A percentile compares a stretch with the other conserved stretches of the same genome.
Evolutionary conservation across 768 basidiomycete species (phyloP).

Genomic region (Rhizopogon vulgaris): DNA sequence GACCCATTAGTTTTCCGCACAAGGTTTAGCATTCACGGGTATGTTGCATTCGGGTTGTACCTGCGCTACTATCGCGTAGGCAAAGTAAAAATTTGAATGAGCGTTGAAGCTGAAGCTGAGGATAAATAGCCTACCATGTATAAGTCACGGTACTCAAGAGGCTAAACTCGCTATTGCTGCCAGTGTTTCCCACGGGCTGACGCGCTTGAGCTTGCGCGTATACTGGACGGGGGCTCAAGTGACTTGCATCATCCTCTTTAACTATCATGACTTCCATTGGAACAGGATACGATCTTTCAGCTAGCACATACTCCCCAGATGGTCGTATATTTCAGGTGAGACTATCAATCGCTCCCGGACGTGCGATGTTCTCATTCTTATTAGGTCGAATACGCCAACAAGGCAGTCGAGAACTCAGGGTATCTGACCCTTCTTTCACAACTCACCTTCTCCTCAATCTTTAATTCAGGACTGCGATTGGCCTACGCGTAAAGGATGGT

Average conservation of each 20-base stretch:
- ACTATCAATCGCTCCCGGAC: neutral
- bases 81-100: too few relatives aligned
- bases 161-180: too few relatives aligned
- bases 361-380: neutral
- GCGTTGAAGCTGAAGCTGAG: too few relatives aligned
- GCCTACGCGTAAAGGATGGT: slow-evolving; percentile 90
- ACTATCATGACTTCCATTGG: slow-evolving; percentile 91
- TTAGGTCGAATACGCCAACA: slow-evolving; percentile 96
- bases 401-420: slow-evolving; percentile 99
- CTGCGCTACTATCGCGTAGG: too few relatives aligned
- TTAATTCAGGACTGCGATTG: slow-evolving; percentile 80
- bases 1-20: slow-evolving; percentile 2
- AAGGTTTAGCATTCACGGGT: slow-evolving; percentile 7
- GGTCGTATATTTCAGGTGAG: slow-evolving; percentile 95
- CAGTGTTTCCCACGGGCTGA: slow-evolving; percentile 25
- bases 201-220: slow-evolving; percentile 45
- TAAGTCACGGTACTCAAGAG: slow-evolving; percentile 2
- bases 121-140: too few relatives aligned
- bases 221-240: slow-evolving; percentile 3
- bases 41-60: too few relatives aligned
- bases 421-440: slow-evolving; percentile 27
- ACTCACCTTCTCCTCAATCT: neutral
- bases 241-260: too few relatives aligned
- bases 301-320: slow-evolving; percentile 93
- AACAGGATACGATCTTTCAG: slow-evolving; percentile 96